Conservation (phyloP, 2,329 filamentous ascomycete genomes). For the Elsinoe fawcettii region DNA sequence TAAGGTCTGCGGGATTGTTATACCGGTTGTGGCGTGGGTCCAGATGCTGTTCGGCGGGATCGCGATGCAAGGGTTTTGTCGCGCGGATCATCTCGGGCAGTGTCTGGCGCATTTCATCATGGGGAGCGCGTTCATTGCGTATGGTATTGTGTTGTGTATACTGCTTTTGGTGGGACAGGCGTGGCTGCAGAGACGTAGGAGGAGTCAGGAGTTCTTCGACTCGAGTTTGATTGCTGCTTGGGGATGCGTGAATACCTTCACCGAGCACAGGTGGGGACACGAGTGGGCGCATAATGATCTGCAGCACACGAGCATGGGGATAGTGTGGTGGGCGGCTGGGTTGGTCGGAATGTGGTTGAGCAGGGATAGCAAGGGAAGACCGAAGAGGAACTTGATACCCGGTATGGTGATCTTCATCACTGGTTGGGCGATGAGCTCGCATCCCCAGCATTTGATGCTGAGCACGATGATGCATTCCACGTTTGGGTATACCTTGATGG, state of each 20-base stretch:
- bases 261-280: constrained; percentile 87
- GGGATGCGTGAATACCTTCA: constrained; percentile 98
- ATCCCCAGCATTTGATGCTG: constrained; percentile 74
- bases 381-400: constrained; percentile 88
- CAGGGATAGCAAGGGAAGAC: constrained; percentile 69
- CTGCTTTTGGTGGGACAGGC: constrained; percentile 79
- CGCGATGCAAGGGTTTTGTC: constrained; percentile 84
- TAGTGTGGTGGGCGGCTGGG: constrained; percentile 96
- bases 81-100: constrained; percentile 82
- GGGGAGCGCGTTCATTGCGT: constrained; percentile 92
- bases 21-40: constrained; percentile 80
- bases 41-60: constrained; percentile 97
- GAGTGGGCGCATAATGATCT: constrained; percentile 89
- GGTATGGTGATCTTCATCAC: constrained; percentile 86
- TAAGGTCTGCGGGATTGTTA: constrained; percentile 73
- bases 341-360: constrained; percentile 89
- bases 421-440: constrained; percentile 90
- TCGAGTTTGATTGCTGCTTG: constrained; percentile 83
- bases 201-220: constrained; percentile 96
- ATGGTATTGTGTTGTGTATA: constrained; percentile 80
- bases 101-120: constrained; percentile 98
- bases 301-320: constrained; percentile 98
- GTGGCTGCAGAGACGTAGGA: constrained; percentile 73
- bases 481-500: constrained; percentile 95
- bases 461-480: constrained; percentile 81